Evolutionary conservation across 2,329 filamentous ascomycete genomes (phyloP), one percentile per base, ranked within the genome.

Genomic region (Fusarium musae): DNA sequence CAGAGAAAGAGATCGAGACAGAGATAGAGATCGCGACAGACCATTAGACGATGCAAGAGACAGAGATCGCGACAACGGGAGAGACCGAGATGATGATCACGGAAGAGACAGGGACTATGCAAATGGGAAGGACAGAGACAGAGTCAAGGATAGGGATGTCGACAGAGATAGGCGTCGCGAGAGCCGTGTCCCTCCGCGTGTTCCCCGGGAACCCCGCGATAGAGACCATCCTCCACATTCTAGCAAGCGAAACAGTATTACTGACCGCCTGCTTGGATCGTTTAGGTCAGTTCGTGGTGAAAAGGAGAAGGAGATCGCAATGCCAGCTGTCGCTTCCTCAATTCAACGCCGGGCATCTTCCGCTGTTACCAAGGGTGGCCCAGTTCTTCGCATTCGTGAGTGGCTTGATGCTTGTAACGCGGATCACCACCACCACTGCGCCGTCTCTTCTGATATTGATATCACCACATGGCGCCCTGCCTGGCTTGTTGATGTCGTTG

Each of bases 351-450:
- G 81, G 23, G 70, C 80, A 12, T 82, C 82, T 21, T 74, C 78
- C 49, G 77, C 78, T 46, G 72, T 78, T 57, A 78, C 70, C 47
- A 79, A 78, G 54, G 78, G 79, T 36, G 83, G 80, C 15, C 84
- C 83, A 23, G 75, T 84, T 40, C 78, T 77, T 52, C 82, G 82
- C 53, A 80, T 85, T 56, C 80, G 81, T 52, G 81, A 84, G 47
- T 85, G 84, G 84, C 80, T 85, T 39, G 83, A 85, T 63, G 79
- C 79, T 17, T 85, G 84, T 73, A 83, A 83, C 62, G 77, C 77
- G n/a, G 80, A 84, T 56, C 84, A 85, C 59, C 78, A 80, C 19
- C 76, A 79, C 32, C 84, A 85, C 75, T 85, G 84, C 73, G 80
- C 76, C 57, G 77, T 79, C 16, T 73, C 66, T 23, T 74, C 65